Conservation (phyloP, 352 stramenopile genomes). For the Heterotrichella gracilis region DNA sequence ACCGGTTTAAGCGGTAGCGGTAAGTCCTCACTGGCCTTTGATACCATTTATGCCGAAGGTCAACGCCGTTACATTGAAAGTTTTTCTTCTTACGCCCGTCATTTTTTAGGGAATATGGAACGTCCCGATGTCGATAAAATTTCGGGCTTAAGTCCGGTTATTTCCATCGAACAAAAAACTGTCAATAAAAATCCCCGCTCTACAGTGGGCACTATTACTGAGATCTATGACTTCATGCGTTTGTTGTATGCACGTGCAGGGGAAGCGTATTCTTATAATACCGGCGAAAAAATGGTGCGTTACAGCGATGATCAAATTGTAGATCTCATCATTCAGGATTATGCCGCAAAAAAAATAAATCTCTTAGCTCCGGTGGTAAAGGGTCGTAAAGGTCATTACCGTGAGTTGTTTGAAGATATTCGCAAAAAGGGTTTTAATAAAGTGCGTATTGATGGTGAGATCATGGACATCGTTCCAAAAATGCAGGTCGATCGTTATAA, state of each 20-base stretch:
- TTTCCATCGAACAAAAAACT: slow-evolving; percentile 1
- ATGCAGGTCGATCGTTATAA: neutral
- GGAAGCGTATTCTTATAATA: neutral
- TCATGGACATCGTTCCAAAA: neutral
- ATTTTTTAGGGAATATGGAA: neutral
- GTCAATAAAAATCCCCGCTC: neutral
- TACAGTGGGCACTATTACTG: neutral
- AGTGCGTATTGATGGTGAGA: slow-evolving; percentile 2
- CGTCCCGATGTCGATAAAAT: neutral
- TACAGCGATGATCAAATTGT: slow-evolving; percentile 3
- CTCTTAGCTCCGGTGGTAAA: neutral
- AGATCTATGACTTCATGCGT: neutral
- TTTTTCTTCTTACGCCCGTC: neutral
- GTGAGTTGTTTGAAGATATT: neutral
- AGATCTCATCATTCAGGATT: neutral
- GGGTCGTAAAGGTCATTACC: neutral
- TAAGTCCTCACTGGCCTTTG: neutral
- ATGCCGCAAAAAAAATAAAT: neutral
- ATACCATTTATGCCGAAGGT: neutral
- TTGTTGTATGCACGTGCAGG: neutral
- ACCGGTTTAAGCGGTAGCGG: neutral
- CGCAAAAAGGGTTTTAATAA: neutral
- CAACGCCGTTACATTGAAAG: neutral
- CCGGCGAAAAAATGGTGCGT: neutral
- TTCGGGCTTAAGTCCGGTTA: neutral